Evolutionary conservation across 345 rosid genomes (phyloP), one percentile per base, ranked within the genome.

Genomic region (Hypericum androsaemum): DNA sequence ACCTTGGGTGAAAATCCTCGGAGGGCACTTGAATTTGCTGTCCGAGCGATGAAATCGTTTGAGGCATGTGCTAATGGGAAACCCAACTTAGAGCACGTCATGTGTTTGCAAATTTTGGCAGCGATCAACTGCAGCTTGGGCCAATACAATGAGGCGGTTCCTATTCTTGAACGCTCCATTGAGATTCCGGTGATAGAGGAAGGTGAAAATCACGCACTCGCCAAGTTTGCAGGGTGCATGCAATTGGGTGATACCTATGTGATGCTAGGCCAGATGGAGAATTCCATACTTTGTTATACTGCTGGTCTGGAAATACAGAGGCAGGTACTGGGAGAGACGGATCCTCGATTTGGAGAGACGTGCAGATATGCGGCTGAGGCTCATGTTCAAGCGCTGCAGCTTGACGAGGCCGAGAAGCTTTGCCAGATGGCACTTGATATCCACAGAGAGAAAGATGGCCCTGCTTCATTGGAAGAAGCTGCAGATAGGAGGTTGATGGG

Each of bases 221-320:
- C 98, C 17, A 90, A 90, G 63, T 90, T 90, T 45, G 81, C 95
- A 2, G 96, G 98, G 36, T 90, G 96, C 55, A 90, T 90, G 98
- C 98, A 87, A 64, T 75, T 90, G 28, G 98, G 98, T 46, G 98
- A 90, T 59, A 71, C 89, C 40, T 85, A 90, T 39, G 84, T 81
- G 42, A 65, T 79, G 71, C 64, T 90, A 65, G 96, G 96, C 43
- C 96, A 90, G 62, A 66, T 74, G 16, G 98, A 90, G 65, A 88
- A 88, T 57, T 81, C 98, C 5, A 71, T 84, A 12, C 64, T 87
- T 54, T 78, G 76, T 37, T 90, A 90, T 50, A 76, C 94, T 0
- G 95, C 96, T 5, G 96, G 98, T 51, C 60, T 90, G 66, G 96
- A 90, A 83, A 84, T 90, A 0, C 96, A 90, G 62, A 83, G 70